These are phyloP conservation scores for Paramyrothecium roridum DNA, from an alignment of 2,329 filamentous ascomycete species.

Conservation along the genomic window DNA sequence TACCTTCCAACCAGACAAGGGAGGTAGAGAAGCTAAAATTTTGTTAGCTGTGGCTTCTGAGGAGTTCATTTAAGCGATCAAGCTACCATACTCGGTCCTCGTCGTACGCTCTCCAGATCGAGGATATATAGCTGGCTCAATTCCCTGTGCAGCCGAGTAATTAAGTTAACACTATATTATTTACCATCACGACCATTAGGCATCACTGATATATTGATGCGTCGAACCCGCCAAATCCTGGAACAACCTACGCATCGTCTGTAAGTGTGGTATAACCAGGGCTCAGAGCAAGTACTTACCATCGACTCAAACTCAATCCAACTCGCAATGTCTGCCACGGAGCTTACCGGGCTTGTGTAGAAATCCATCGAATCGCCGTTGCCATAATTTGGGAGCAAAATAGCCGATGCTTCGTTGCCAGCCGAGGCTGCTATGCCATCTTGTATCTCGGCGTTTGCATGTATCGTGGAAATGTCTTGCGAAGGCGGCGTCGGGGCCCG, in stretches of 20 bases:
- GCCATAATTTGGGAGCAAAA: background rate
- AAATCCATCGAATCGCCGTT: background rate
- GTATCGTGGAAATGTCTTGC: background rate
- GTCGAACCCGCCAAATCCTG: constrained; percentile 1
- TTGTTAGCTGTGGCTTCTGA: too few relatives aligned
- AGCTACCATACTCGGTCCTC: too few relatives aligned
- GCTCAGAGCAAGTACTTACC: background rate
- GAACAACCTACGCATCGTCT: background rate
- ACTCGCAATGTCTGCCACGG: background rate
- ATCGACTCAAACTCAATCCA: background rate
- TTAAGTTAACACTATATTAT: too few relatives aligned
- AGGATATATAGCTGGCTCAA: too few relatives aligned
- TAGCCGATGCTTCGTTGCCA: background rate
- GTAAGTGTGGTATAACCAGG: background rate
- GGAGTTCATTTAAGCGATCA: too few relatives aligned
- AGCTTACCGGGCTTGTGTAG: background rate
- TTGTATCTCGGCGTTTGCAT: background rate
- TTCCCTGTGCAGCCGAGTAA: too few relatives aligned
- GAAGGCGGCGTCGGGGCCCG: background rate
- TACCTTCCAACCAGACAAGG: too few relatives aligned
- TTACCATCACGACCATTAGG: too few relatives aligned
- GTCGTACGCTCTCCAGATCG: too few relatives aligned
- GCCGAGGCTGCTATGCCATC: background rate
- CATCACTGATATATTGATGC: too few relatives aligned
- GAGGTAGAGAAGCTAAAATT: too few relatives aligned